Evolutionary conservation across 495 filamentous ascomycete genomes (phyloP).

Genomic region (Darksidea phi): DNA sequence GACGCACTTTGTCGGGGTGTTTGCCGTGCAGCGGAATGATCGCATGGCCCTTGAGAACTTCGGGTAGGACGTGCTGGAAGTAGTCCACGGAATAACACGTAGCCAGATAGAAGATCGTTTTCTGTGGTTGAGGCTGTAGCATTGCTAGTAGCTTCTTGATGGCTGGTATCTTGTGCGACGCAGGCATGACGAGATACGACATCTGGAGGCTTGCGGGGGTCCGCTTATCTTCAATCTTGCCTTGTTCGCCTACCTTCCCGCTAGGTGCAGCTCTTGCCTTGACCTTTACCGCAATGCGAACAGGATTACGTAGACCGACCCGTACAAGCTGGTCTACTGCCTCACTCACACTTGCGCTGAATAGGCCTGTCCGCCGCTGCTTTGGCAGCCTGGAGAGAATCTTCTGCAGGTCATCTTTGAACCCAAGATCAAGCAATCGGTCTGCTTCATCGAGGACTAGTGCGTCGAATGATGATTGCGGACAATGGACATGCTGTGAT

Average conservation of each 20-base stretch:
- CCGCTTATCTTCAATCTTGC: slow-evolving; percentile 70
- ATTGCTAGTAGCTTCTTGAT: slow-evolving; percentile 67
- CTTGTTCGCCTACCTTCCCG: slow-evolving; percentile 12
- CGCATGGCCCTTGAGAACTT: slow-evolving; percentile 60
- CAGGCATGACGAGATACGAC: slow-evolving; percentile 74
- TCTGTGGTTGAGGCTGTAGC: slow-evolving; percentile 69
- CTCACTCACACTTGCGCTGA: slow-evolving; percentile 89
- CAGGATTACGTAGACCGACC: slow-evolving; percentile 87
- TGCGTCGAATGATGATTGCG: slow-evolving; percentile 83
- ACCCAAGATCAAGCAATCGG: slow-evolving; percentile 88
- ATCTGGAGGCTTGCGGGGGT: slow-evolving; percentile 91
- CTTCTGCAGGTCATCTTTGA: slow-evolving; percentile 82
- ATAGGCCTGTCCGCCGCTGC: slow-evolving; percentile 87
- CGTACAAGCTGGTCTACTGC: slow-evolving; percentile 89
- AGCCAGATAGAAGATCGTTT: slow-evolving; percentile 90
- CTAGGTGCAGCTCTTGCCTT: slow-evolving; percentile 57
- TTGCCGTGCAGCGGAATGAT: slow-evolving; percentile 88
- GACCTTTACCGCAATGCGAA: slow-evolving; percentile 90
- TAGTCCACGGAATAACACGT: slow-evolving; percentile 97
- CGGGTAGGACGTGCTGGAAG: slow-evolving; percentile 71
- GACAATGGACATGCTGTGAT: slow-evolving; percentile 86
- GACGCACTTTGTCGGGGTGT: slow-evolving; percentile 71
- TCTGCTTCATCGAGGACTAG: slow-evolving; percentile 95
- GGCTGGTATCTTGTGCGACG: slow-evolving; percentile 73
- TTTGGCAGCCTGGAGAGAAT: slow-evolving; percentile 86